These are phyloP conservation scores for Amorphotheca resinae DNA, from an alignment of 495 filamentous ascomycete genomes.

Conservation along the genomic window DNA sequence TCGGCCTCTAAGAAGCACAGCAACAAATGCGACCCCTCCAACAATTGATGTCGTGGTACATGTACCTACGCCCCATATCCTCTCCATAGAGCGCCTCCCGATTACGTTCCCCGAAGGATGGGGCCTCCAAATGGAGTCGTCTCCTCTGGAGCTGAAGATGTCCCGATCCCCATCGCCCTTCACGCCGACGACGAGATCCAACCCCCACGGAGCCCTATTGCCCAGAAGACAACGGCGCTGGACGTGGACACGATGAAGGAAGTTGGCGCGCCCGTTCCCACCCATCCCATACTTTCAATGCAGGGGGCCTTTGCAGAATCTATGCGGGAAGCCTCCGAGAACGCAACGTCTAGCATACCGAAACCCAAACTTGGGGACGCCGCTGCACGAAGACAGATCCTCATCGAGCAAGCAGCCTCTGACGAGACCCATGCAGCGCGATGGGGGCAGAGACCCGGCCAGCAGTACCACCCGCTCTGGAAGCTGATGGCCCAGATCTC, in stretches of 20 bases:
- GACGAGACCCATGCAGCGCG: slow-evolving; percentile 47
- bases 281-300: slow-evolving; percentile 72
- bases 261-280: slow-evolving; percentile 30
- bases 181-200: neutral
- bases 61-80: too few relatives aligned
- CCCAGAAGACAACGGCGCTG: neutral
- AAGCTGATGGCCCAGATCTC: slow-evolving; percentile 87
- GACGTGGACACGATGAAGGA: slow-evolving; percentile 16
- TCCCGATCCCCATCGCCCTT: neutral
- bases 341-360: slow-evolving; percentile 30
- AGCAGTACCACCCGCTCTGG: slow-evolving; percentile 69
- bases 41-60: too few relatives aligned
- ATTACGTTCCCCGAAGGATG: too few relatives aligned
- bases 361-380: slow-evolving; percentile 46
- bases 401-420: slow-evolving; percentile 54
- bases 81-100: too few relatives aligned
- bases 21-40: too few relatives aligned
- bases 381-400: slow-evolving; percentile 49
- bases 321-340: slow-evolving; percentile 52
- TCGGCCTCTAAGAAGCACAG: too few relatives aligned
- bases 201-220: neutral
- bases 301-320: slow-evolving; percentile 93
- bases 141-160: neutral
- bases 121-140: neutral
- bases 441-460: slow-evolving; percentile 58